Conservation (phyloP, 1,284 basidiomycete species). For the Cryptococcus deneoformans region DNA sequence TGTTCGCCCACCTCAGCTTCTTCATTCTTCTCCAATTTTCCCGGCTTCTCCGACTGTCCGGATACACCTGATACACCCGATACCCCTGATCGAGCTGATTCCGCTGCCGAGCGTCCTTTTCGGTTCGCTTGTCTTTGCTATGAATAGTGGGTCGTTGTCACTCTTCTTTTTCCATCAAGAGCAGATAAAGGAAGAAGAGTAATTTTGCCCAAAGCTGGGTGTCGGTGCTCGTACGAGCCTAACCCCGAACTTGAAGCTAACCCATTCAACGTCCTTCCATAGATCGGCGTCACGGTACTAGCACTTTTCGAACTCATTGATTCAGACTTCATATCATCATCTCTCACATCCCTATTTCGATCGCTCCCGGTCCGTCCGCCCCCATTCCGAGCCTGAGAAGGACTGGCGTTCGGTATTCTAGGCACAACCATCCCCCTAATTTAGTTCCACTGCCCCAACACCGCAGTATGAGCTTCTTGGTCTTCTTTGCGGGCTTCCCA, state of each 20-base stretch:
- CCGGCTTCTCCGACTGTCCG: not conserved
- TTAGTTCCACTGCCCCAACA: slow-evolving; percentile 13
- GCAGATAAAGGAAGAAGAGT: not conserved
- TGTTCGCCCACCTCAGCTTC: not conserved
- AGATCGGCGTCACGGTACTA: not conserved
- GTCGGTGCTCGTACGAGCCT: not conserved
- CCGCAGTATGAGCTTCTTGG: slow-evolving; percentile 3
- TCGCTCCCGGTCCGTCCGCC: not conserved
- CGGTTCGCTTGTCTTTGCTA: not conserved
- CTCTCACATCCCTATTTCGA: not conserved
- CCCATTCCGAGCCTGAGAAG: no score
- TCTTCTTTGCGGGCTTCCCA: slow-evolving; percentile 2
- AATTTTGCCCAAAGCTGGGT: no score
- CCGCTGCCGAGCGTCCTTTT: not conserved
- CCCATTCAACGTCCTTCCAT: slow-evolving; percentile 1
- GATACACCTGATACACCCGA: no score
- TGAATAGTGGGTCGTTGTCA: not conserved
- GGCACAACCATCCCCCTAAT: not conserved
- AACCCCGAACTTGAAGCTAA: not conserved
- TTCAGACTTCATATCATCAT: not conserved
- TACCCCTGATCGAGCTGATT: not conserved
- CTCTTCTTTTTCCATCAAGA: not conserved
- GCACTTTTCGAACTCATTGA: not conserved
- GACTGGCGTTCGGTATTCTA: not conserved
- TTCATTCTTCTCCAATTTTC: not conserved